Conservation (phyloP, 805 yeast genomes). For the Candida ipomoeae region DNA sequence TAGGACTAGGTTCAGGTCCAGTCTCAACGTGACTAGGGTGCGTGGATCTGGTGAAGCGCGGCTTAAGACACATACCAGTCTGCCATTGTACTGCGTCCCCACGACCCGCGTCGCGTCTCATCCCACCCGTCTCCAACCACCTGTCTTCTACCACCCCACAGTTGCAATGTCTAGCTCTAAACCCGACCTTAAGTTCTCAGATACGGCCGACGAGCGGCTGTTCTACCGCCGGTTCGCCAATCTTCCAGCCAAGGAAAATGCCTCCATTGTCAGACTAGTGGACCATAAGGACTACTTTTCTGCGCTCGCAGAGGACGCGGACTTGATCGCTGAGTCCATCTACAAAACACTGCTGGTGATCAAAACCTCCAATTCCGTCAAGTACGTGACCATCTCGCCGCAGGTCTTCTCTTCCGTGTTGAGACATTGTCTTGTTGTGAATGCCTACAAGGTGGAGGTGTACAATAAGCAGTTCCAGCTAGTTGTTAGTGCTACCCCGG, state of each 20-base stretch:
- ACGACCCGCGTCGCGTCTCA: conserved; percentile 8
- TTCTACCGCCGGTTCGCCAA: conserved; percentile 42
- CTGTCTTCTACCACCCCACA: not conserved
- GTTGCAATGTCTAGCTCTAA: conserved; percentile 39
- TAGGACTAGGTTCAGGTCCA: too few relatives aligned
- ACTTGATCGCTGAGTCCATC: conserved; percentile 73
- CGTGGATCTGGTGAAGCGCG: not conserved
- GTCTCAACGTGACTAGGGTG: too few relatives aligned
- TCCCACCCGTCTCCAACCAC: conserved; percentile 3
- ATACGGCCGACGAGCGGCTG: conserved; percentile 41
- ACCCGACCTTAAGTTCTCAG: conserved; percentile 42
- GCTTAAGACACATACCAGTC: not conserved
- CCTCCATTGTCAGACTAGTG: conserved; percentile 60
- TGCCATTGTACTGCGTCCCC: too few relatives aligned
- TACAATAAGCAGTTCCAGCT: conserved; percentile 65
- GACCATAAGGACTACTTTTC: conserved; percentile 80
- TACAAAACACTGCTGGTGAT: conserved; percentile 81
- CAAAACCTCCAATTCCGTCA: conserved; percentile 49
- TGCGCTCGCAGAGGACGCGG: conserved; percentile 71
- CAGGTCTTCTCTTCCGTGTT: conserved; percentile 68
- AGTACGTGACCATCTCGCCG: conserved; percentile 72
- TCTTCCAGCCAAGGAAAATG: conserved; percentile 45
- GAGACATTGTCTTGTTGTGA: conserved; percentile 61
- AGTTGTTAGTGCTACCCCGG: conserved; percentile 74
- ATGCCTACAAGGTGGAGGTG: conserved; percentile 74